Conservation (phyloP, 2,329 filamentous ascomycete genomes). For the Didymella exigua region DNA sequence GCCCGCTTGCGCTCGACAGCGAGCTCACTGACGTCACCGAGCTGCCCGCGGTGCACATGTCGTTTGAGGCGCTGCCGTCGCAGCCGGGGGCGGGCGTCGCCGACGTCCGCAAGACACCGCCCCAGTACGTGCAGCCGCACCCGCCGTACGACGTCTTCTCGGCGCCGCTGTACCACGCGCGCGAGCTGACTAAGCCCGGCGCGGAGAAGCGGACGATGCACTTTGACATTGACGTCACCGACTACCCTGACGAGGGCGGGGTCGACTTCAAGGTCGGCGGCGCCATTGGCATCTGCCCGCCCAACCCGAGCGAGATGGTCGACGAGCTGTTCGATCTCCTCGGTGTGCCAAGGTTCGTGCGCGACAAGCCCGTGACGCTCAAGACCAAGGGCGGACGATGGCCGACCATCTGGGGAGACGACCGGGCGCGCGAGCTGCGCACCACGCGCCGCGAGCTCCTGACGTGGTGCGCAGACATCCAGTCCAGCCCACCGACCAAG, state of each 20-base stretch:
- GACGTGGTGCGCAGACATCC: constrained; percentile 93
- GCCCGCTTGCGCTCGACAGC: constrained; percentile 71
- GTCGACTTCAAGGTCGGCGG: constrained; percentile 97
- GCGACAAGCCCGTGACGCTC: constrained; percentile 81
- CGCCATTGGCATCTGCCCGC: constrained; percentile 90
- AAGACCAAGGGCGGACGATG: constrained; percentile 82
- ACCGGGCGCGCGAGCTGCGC: constrained; percentile 80
- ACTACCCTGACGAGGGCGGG: constrained; percentile 83
- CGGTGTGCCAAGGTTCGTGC: constrained; percentile 77
- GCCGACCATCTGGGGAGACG: constrained; percentile 98
- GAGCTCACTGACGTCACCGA: constrained; percentile 72
- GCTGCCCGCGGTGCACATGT: constrained; percentile 76
- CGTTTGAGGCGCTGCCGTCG: constrained; percentile 64
- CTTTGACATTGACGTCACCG: constrained; percentile 94
- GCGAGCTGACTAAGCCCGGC: constrained; percentile 84
- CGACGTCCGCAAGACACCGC: constrained; percentile 68
- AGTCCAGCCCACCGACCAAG: constrained; percentile 92
- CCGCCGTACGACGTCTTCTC: constrained; percentile 91
- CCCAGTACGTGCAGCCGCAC: constrained; percentile 90
- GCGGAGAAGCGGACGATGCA: constrained; percentile 98
- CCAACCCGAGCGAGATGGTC: constrained; percentile 77
- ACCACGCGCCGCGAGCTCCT: constrained; percentile 91
- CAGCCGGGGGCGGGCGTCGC: constrained; percentile 50
- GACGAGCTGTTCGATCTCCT: constrained; percentile 85
- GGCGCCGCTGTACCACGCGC: constrained; percentile 81